phyloP scores from a whole-genome alignment of 2,329 filamentous ascomycete species.

The Fusarium penzigii region DNA sequence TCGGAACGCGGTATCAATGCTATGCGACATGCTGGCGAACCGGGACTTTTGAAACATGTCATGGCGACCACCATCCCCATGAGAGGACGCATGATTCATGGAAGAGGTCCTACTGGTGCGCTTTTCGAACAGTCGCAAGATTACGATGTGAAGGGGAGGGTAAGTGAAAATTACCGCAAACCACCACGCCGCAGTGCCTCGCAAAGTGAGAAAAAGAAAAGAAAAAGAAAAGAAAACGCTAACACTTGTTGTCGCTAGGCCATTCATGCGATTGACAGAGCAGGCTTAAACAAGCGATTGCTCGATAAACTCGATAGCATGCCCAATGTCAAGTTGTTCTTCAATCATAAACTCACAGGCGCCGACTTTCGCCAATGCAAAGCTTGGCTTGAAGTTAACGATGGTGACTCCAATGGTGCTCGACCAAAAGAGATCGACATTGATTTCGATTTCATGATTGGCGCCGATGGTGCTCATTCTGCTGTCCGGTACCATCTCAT shows the following conservation, averaged over 20 bases:
- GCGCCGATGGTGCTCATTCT: conserved; percentile 93
- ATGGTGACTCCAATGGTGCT: conserved; percentile 35
- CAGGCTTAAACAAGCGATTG: conserved; percentile 77
- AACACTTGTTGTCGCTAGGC: conserved; percentile 50
- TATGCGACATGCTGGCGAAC: conserved; percentile 68
- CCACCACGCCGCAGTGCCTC: neutral
- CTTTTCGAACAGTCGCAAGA: conserved; percentile 81
- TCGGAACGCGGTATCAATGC: conserved; percentile 94
- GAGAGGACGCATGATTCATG: conserved; percentile 95
- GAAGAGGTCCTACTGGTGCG: conserved; percentile 61
- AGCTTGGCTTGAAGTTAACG: conserved; percentile 80
- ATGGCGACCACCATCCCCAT: conserved; percentile 84
- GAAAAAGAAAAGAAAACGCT: neutral
- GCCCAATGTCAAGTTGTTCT: conserved; percentile 88
- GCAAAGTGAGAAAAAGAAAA: too few species aligned
- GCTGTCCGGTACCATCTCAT: conserved; percentile 90
- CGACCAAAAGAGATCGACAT: conserved; percentile 76
- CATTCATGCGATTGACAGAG: conserved; percentile 84
- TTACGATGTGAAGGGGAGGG: conserved; percentile 86
- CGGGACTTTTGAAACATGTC: conserved; percentile 71
- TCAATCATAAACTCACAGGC: conserved; percentile 90
- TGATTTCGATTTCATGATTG: conserved; percentile 88
- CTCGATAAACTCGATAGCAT: conserved; percentile 81
- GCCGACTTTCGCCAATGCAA: conserved; percentile 78
- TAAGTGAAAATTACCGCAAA: conserved; percentile 44